phyloP scores from a whole-genome alignment of 1,284 basidiomycete species.

The Rhodotorula sp. region DNA sequence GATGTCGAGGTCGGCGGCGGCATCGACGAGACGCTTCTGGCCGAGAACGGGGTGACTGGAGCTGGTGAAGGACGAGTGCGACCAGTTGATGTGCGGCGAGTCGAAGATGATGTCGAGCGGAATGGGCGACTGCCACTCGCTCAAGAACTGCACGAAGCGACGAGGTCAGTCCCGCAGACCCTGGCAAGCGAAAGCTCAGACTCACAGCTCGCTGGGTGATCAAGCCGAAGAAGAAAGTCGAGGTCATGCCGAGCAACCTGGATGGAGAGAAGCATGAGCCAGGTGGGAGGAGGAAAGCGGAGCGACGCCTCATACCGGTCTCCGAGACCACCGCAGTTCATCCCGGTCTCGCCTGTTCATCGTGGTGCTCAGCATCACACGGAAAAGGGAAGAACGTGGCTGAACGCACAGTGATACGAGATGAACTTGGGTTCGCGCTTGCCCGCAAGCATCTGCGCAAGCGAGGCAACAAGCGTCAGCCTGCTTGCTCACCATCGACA shows the following conservation, averaged over 20 bases:
- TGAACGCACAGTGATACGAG: constrained; percentile 23
- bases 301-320: constrained; percentile 14
- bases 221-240: constrained; percentile 33
- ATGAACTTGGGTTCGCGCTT: constrained; percentile 27
- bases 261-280: neutral
- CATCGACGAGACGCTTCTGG: constrained; percentile 3
- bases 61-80: constrained; percentile 23
- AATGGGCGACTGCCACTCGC: constrained; percentile 33
- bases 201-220: constrained; percentile 24
- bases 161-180: neutral
- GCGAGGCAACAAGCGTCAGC: neutral
- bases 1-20: constrained; percentile 26
- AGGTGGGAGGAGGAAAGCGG: neutral
- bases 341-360: constrained; percentile 20
- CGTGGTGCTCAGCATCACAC: rapidly evolving
- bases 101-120: constrained; percentile 36
- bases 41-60: constrained; percentile 20
- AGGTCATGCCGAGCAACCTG: constrained; percentile 31
- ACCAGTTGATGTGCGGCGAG: constrained; percentile 30
- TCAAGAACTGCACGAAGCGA: constrained; percentile 20
- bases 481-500: neutral
- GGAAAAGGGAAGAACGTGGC: no score
- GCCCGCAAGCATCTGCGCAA: constrained; percentile 22
- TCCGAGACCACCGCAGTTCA: constrained; percentile 34
- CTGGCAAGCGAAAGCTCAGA: no score